Percentiles rank a stretch among this genome's conserved stretches.
Evolutionary conservation across 129 eudicot species (phyloP).

Genomic region (Smallanthus sonchifolius): DNA sequence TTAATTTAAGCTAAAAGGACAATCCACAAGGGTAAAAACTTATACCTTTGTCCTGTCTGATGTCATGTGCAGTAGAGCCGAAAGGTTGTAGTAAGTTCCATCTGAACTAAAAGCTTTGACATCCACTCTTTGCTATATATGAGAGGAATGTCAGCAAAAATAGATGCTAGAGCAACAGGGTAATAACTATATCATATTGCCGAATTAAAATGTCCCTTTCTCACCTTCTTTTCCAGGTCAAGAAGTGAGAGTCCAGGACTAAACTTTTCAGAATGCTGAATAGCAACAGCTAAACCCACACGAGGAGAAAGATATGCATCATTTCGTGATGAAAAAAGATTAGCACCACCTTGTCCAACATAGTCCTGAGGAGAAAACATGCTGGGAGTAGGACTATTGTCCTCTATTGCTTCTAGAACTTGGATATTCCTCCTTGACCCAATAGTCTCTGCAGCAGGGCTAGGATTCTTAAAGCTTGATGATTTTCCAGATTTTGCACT

Average conservation of each 20-base stretch:
- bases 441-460: constrained; percentile 22
- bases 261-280: constrained; percentile 65
- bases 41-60: constrained; percentile 97
- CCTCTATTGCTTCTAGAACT: constrained; percentile 86
- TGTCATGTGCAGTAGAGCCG: constrained; percentile 78
- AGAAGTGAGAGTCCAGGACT: constrained; percentile 86
- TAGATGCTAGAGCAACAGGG: constrained; percentile 17
- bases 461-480: constrained; percentile 34
- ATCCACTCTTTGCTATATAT: constrained; percentile 83
- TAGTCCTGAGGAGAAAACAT: constrained; percentile 99
- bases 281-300: constrained; percentile 89
- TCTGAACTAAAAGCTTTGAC: constrained; percentile 76
- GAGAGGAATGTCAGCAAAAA: constrained; percentile 16
- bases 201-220: not conserved
- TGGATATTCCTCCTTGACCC: constrained; percentile 55
- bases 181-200: not conserved
- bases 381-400: constrained; percentile 81
- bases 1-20: not conserved
- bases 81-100: constrained; percentile 92
- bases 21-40: not conserved
- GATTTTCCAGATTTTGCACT: constrained; percentile 38
- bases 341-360: constrained; percentile 87
- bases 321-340: constrained; percentile 81
- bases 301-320: constrained; percentile 86
- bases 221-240: constrained; percentile 95